phyloP scores from a whole-genome alignment of 306 rosid species.

The Crotalaria pallida region DNA sequence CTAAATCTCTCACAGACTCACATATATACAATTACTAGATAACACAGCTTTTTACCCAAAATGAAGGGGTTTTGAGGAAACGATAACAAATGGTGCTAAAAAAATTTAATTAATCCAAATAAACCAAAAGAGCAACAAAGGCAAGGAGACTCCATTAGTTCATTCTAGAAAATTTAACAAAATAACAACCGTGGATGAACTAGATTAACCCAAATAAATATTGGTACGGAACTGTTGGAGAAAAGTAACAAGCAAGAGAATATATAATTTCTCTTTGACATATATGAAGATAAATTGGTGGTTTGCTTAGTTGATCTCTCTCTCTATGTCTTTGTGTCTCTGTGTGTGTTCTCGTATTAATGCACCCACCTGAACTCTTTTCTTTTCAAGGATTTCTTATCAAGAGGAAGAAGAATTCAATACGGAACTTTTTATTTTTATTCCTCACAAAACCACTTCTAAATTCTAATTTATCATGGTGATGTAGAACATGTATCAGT shows the following conservation, averaged over 20 bases:
- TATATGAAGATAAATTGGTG: not conserved
- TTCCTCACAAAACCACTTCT: not conserved
- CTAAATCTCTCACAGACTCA: not conserved
- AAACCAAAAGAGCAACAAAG: not conserved
- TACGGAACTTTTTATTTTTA: not conserved
- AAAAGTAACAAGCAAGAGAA: not conserved
- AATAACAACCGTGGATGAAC: not conserved
- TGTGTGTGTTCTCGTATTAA: not conserved
- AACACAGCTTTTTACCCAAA: not conserved
- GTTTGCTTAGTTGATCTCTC: not conserved
- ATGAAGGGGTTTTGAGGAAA: not conserved
- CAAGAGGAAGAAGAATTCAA: slow-evolving; percentile 11
- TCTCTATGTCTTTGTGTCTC: not conserved
- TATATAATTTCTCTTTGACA: not conserved
- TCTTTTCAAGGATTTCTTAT: slow-evolving; percentile 6
- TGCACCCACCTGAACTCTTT: not conserved
- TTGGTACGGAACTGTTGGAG: not conserved
- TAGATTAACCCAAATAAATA: not conserved
- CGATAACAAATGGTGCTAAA: not conserved
- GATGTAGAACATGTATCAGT: slow-evolving; percentile 2
- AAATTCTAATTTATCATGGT: slow-evolving; percentile 6
- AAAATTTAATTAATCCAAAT: not conserved
- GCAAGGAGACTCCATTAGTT: not conserved
- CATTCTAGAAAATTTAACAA: not conserved
- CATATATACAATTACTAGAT: not conserved